These are phyloP conservation scores for Colletotrichum higginsianum DNA, from an alignment of 2,329 filamentous ascomycete species.

Conservation along the genomic window DNA sequence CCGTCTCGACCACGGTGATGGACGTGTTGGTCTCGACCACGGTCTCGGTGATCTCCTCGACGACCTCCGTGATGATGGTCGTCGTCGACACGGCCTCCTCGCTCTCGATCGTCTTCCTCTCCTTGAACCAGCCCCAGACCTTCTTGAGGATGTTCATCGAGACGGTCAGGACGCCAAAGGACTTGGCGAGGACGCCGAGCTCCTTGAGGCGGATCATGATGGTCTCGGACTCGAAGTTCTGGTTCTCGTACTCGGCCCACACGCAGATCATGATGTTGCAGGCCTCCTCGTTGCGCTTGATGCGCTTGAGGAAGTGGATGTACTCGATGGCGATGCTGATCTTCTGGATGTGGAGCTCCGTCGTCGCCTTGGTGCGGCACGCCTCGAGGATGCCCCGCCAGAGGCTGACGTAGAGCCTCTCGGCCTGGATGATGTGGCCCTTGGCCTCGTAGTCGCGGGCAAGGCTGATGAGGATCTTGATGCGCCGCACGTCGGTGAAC, in stretches of 20 bases:
- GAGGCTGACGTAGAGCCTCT: conserved; percentile 56
- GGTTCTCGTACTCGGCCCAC: conserved; percentile 58
- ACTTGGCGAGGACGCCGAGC: conserved; percentile 51
- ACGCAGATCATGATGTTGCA: conserved; percentile 57
- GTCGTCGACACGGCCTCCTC: conserved; percentile 54
- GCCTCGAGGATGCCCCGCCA: conserved; percentile 56
- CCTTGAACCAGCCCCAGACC: conserved; percentile 58
- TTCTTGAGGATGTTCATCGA: conserved; percentile 54
- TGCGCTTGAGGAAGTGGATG: conserved; percentile 51
- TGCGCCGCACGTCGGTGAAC: conserved; percentile 50
- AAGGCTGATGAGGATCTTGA: conserved; percentile 53
- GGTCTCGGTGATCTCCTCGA: conserved; percentile 56
- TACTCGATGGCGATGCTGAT: conserved; percentile 57
- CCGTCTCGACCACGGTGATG: conserved; percentile 52
- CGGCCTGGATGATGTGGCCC: conserved; percentile 52
- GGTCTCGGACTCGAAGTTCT: conserved; percentile 50
- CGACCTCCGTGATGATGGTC: conserved; percentile 56
- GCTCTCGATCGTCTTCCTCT: conserved; percentile 49
- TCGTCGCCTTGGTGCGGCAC: conserved; percentile 48
- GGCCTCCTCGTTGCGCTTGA: conserved; percentile 54
- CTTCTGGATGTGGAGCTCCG: conserved; percentile 55
- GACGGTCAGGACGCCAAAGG: conserved; percentile 52
- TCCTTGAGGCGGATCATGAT: conserved; percentile 55
- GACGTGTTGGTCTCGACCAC: conserved; percentile 52
- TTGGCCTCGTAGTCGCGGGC: conserved; percentile 53